Evolutionary conservation across 192 early-diverging fungal genomes (phyloP).

Genomic region (Backusella mclennaniae): DNA sequence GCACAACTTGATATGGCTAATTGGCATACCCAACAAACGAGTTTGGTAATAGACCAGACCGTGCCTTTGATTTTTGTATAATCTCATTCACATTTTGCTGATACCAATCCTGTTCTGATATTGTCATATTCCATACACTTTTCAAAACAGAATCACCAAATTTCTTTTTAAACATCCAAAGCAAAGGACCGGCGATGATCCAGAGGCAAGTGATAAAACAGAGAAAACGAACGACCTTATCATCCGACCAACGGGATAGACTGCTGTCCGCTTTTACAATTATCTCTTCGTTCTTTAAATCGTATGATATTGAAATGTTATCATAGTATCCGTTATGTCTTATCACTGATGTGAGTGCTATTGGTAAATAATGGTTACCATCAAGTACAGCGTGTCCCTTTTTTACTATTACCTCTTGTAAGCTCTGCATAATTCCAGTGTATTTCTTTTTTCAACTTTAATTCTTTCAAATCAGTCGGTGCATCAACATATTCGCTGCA

Average conservation of each 20-base stretch:
- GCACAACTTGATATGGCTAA: not conserved
- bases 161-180: slow-evolving; percentile 13
- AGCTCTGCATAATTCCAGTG: slow-evolving; percentile 43
- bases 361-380: not conserved
- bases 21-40: not conserved
- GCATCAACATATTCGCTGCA: slow-evolving; percentile 34
- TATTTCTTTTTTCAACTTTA: slow-evolving; percentile 40
- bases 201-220: slow-evolving; percentile 48
- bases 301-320: slow-evolving; percentile 34
- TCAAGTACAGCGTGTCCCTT: not conserved
- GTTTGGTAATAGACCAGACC: not conserved
- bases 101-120: slow-evolving; percentile 33
- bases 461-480: slow-evolving; percentile 35
- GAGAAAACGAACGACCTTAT: slow-evolving; percentile 22
- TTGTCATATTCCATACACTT: slow-evolving; percentile 29
- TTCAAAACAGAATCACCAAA: slow-evolving; percentile 32
- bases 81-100: not conserved
- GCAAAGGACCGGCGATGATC: slow-evolving; percentile 40
- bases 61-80: not conserved
- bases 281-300: slow-evolving; percentile 27
- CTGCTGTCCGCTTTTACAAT: slow-evolving; percentile 29
- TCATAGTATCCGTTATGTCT: slow-evolving; percentile 35
- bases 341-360: slow-evolving; percentile 30
- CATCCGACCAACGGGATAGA: slow-evolving; percentile 23
- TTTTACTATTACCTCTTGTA: slow-evolving; percentile 20